Evolutionary conservation across 306 rosid genomes (phyloP).

Genomic region (Castanea sativa): DNA sequence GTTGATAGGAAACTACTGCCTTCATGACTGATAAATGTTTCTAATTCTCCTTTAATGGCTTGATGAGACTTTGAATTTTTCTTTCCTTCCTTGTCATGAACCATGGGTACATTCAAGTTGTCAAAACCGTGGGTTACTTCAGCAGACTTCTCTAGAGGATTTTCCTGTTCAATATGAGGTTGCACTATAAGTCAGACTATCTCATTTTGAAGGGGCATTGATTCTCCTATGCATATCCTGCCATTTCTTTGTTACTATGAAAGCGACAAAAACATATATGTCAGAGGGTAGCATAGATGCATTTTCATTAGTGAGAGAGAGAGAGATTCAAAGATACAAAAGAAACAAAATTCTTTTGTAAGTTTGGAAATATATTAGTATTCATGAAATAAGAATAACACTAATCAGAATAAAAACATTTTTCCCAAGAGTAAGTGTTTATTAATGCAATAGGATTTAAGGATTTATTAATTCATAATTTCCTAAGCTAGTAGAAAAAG

Average conservation of each 20-base stretch:
- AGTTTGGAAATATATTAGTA: background rate
- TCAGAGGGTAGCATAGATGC: background rate
- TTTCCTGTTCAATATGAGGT: constrained; percentile 24
- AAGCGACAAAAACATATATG: background rate
- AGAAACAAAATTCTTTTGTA: background rate
- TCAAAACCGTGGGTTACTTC: constrained; percentile 10
- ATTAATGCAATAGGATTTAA: too few species aligned
- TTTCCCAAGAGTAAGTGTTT: background rate
- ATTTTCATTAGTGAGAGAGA: background rate
- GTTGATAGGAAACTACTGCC: background rate
- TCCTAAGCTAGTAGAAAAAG: too few species aligned
- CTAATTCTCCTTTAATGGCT: constrained; percentile 2
- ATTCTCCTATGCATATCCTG: background rate
- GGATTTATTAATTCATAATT: too few species aligned
- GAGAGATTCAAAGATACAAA: background rate
- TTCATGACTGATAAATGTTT: background rate
- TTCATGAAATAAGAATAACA: background rate
- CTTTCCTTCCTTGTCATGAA: constrained; percentile 3
- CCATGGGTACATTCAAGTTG: background rate
- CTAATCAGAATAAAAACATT: background rate
- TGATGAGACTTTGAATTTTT: background rate
- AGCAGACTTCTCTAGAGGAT: background rate
- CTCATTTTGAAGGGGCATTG: background rate
- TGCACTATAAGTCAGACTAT: background rate
- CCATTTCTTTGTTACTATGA: background rate